Conservation (phyloP, 257 asterid genomes). For the Solanum verrucosum region DNA sequence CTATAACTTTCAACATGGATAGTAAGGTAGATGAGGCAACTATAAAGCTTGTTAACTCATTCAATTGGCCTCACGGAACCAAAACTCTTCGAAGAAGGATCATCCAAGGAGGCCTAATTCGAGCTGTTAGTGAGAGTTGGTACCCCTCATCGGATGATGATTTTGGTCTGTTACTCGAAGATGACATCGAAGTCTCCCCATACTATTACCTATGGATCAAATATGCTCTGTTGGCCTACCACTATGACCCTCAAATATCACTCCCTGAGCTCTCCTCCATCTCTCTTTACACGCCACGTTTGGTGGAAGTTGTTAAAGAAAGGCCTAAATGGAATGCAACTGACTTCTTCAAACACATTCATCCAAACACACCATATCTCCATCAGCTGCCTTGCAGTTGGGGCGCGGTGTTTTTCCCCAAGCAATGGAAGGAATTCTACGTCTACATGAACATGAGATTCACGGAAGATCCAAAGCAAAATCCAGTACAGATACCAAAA, state of each 20-base stretch:
- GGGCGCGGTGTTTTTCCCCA: constrained; percentile 95
- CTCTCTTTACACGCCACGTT: constrained; percentile 82
- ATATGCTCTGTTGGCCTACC: constrained; percentile 68
- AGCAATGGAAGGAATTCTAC: constrained; percentile 90
- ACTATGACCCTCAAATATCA: constrained; percentile 79
- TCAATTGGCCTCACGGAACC: constrained; percentile 83
- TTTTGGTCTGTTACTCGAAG: constrained; percentile 79
- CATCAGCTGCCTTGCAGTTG: constrained; percentile 94
- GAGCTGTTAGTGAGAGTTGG: constrained; percentile 96
- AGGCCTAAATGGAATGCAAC: constrained; percentile 94
- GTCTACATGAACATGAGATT: constrained; percentile 93
- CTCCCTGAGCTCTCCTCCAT: constrained; percentile 82
- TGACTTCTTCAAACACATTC: constrained; percentile 55
- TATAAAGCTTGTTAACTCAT: constrained; percentile 49
- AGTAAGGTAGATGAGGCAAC: constrained; percentile 79
- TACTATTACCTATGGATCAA: constrained; percentile 91
- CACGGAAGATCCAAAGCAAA: constrained; percentile 72
- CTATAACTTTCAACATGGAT: constrained; percentile 85
- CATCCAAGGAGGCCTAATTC: constrained; percentile 89
- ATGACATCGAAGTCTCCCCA: constrained; percentile 90
- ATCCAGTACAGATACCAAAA: constrained; percentile 88
- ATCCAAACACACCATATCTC: constrained; percentile 91
- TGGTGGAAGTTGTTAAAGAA: constrained; percentile 91
- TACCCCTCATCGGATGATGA: constrained; percentile 84
- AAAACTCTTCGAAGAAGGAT: constrained; percentile 65